Conservation (phyloP, 805 yeast genomes). For the Lipomyces oligophaga region DNA sequence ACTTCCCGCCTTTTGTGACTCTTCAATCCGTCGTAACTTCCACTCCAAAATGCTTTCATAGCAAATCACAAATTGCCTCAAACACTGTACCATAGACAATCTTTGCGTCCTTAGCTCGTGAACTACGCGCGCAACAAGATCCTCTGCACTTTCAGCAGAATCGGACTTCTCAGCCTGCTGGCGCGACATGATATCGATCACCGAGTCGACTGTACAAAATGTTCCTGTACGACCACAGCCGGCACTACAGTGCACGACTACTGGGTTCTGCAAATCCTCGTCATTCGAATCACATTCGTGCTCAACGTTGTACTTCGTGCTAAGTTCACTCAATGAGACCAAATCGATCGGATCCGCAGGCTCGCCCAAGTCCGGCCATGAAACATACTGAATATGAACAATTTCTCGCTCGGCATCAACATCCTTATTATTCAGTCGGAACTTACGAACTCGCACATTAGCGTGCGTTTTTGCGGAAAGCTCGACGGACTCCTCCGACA, state of each 20-base stretch:
- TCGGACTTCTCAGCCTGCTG: conserved; percentile 1
- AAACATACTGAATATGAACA: conserved; percentile 68
- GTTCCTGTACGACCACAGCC: conserved; percentile 98
- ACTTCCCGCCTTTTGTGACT: too few species aligned
- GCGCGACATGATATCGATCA: conserved; percentile 43
- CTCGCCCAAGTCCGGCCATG: conserved; percentile 86
- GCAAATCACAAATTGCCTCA: conserved; percentile 69
- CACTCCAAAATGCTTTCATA: conserved; percentile 52
- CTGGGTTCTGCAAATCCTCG: conserved; percentile 41
- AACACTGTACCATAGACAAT: conserved; percentile 78
- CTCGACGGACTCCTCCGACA: conserved; percentile 28
- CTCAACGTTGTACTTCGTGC: conserved; percentile 40
- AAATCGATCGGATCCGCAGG: conserved; percentile 59
- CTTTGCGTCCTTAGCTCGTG: conserved; percentile 68
- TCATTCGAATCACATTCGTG: conserved; percentile 8
- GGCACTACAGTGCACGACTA: conserved; percentile 87
- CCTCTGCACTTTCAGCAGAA: conserved; percentile 39
- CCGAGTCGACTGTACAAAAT: conserved; percentile 47
- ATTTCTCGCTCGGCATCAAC: conserved; percentile 43
- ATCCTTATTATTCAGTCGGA: conserved; percentile 42
- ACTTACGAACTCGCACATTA: conserved; percentile 41
- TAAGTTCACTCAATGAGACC: conserved; percentile 51
- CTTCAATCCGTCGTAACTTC: conserved; percentile 14
- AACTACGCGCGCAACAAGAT: conserved; percentile 59
- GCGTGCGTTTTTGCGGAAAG: conserved; percentile 25